phyloP scores from a whole-genome alignment of 768 basidiomycete genomes.

The Boletus rubropictus region DNA sequence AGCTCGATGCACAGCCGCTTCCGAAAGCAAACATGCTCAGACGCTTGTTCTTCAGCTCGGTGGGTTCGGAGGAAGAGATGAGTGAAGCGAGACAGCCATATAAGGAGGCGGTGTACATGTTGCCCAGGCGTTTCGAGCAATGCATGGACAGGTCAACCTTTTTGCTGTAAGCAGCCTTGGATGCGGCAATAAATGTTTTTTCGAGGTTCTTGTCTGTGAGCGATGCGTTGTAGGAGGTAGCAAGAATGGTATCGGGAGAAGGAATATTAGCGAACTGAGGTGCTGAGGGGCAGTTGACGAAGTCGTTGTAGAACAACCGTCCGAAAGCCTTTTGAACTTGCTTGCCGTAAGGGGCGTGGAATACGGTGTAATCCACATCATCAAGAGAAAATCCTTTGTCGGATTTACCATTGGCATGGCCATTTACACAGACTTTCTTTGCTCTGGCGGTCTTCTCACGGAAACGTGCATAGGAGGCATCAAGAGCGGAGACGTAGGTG shows the following conservation, averaged over 20 bases:
- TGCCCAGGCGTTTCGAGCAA: constrained; percentile 86
- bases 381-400: constrained; percentile 60
- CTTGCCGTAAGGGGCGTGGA: constrained; percentile 99
- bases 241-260: constrained; percentile 63
- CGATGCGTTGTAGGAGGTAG: constrained; percentile 62
- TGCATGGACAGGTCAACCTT: constrained; percentile 80
- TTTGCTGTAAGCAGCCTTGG: constrained; percentile 66
- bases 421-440: constrained; percentile 41
- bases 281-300: constrained; percentile 66
- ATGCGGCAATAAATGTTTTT: constrained; percentile 83
- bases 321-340: constrained; percentile 97
- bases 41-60: constrained; percentile 72
- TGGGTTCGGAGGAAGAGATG: constrained; percentile 64
- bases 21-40: constrained; percentile 96
- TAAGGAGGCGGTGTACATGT: constrained; percentile 97
- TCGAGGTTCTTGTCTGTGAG: constrained; percentile 93
- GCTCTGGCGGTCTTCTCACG: constrained; percentile 71
- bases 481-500: constrained; percentile 91
- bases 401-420: constrained; percentile 30
- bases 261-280: constrained; percentile 67
- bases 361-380: constrained; percentile 86
- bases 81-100: constrained; percentile 92
- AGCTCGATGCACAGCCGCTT: constrained; percentile 88
- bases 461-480: constrained; percentile 82
- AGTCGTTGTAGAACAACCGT: constrained; percentile 89